Evolutionary conservation across 257 asterid genomes (phyloP), one percentile per base, ranked within the genome.

Genomic region (Scutellaria minor): DNA sequence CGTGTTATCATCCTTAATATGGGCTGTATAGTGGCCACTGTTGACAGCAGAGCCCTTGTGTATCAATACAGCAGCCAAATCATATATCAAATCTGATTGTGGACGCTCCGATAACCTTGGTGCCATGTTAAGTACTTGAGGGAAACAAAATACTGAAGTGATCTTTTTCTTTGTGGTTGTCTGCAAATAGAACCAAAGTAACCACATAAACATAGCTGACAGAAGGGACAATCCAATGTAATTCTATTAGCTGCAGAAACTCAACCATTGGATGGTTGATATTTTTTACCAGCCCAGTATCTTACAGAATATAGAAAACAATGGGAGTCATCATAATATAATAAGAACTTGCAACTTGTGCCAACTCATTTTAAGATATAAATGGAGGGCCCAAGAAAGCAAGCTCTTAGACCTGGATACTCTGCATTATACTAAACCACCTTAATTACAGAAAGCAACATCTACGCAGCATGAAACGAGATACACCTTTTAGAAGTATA

Each of bases 21-120:
- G 93, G 54, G 98, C 99, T 47, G 91, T 83, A 77, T 94, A 94
- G 63, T 94, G 99, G 78, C 99, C 99, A 83, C 96, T 91, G 75
- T 90, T 88, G 72, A 84, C 99, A 76, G 97, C 98, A 71, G 98
- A 77, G 52, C 99, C 99, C 84, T 90, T 94, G 90, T 94, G 99
- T 80, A 94, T 86, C 83, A 94, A 83, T n/a, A 94, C 86, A 77
- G 99, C 99, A 70, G 99, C 89, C 86, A 94, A 82, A 77, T 94
- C 96, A 78, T 89, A 94, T 44, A 90, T 72, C 75, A 83, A 71
- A 74, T 89, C 95, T 70, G 80, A 75, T 50, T 80, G 84, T 56
- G 87, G 83, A 77, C 80, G 77, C 65, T 78, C 96, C 15, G 95
- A 85, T 68, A 90, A 77, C 83, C 99, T 83, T 67, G 66, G 61